A percentile compares a stretch with the other conserved stretches of the same genome.
phyloP scores from a whole-genome alignment of 2,329 filamentous ascomycete genomes.

The Nannizziopsis barbatae region DNA sequence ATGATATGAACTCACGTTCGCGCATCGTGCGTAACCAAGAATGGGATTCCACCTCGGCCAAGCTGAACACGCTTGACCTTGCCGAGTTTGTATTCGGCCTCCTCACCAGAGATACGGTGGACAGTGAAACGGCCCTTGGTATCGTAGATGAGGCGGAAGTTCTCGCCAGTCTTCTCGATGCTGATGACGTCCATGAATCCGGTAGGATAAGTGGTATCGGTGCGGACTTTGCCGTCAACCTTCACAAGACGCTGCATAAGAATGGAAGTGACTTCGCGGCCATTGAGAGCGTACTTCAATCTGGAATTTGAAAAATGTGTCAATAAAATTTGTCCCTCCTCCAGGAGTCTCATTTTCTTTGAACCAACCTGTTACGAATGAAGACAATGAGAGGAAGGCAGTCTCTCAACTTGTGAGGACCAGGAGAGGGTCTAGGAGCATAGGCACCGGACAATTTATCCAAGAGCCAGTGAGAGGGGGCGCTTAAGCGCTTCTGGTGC shows the following conservation, averaged over 20 bases:
- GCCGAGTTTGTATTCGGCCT: slow-evolving; percentile 99
- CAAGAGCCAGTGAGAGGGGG: slow-evolving; percentile 98
- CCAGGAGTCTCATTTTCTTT: neutral
- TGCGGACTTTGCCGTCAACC: slow-evolving; percentile 99
- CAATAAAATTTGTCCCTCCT: no score
- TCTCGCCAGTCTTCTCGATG: slow-evolving; percentile 99
- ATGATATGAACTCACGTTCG: slow-evolving; percentile 82
- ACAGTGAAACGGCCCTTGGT: slow-evolving; percentile 99
- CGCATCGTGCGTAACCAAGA: slow-evolving; percentile 99
- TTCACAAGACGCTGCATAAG: slow-evolving; percentile 99
- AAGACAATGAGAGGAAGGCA: slow-evolving; percentile 98
- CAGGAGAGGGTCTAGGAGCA: slow-evolving; percentile 57
- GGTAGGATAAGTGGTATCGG: slow-evolving; percentile 91
- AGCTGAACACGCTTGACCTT: slow-evolving; percentile 99
- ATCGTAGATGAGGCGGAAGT: slow-evolving; percentile 99
- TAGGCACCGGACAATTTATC: slow-evolving; percentile 97
- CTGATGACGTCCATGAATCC: slow-evolving; percentile 99
- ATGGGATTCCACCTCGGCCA: slow-evolving; percentile 99
- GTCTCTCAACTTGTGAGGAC: slow-evolving; percentile 99
- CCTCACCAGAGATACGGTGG: slow-evolving; percentile 96
- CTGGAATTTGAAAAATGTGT: slow-evolving; percentile 44
- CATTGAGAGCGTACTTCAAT: slow-evolving; percentile 99
- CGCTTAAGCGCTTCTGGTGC: slow-evolving; percentile 99
- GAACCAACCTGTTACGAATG: slow-evolving; percentile 59
- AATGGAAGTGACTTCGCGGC: slow-evolving; percentile 93